Conservation (phyloP, 2,329 filamentous ascomycete species). For the Tolypocladium pustulatum region DNA sequence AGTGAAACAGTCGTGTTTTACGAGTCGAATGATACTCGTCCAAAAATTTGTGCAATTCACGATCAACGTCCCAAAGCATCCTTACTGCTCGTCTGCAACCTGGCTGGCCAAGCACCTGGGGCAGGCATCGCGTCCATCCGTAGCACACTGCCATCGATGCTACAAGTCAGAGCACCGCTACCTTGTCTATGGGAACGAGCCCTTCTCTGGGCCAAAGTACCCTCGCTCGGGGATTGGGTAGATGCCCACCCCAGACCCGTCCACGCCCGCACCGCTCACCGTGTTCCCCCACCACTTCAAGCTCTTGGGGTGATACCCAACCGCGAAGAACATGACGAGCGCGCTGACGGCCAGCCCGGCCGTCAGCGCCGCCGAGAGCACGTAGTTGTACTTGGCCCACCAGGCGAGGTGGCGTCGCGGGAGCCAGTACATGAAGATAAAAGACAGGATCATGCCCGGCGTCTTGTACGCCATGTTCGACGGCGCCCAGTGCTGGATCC, state of each 20-base stretch:
- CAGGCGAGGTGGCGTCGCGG: constrained; percentile 26
- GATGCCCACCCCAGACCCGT: constrained; percentile 10
- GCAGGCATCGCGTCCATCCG: not conserved
- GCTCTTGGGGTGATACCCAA: constrained; percentile 17
- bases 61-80: not conserved
- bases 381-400: constrained; percentile 38
- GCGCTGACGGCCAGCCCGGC: constrained; percentile 30
- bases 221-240: constrained; percentile 11
- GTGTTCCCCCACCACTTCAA: constrained; percentile 35
- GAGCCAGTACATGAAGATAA: constrained; percentile 28
- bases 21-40: not conserved
- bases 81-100: not conserved
- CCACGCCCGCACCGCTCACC: constrained; percentile 9
- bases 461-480: constrained; percentile 32
- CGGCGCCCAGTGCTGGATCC: constrained; percentile 31
- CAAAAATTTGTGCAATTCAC: not conserved
- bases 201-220: constrained; percentile 17
- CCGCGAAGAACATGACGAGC: constrained; percentile 32
- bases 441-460: constrained; percentile 27
- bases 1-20: not conserved
- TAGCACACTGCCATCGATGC: not conserved
- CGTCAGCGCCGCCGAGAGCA: constrained; percentile 29
- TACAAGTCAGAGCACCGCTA: not conserved
- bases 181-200: not conserved
- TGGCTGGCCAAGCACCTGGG: not conserved